phyloP scores from a whole-genome alignment of 768 basidiomycete genomes.

The Crucibulum laeve region DNA sequence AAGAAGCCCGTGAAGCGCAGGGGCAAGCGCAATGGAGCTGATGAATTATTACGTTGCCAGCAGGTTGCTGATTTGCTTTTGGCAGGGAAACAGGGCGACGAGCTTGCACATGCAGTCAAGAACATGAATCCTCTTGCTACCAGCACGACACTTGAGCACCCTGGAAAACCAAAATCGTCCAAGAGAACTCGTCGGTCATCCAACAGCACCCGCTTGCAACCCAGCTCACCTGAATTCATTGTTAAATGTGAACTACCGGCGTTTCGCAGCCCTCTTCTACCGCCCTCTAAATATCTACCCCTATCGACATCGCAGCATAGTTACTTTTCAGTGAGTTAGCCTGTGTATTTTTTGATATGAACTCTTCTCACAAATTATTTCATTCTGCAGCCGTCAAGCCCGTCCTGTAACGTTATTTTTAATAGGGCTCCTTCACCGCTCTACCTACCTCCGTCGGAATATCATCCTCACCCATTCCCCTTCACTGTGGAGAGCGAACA shows the following conservation, averaged over 20 bases:
- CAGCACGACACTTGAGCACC: constrained; percentile 2
- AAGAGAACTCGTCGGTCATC: not conserved
- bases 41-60: constrained; percentile 45
- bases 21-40: constrained; percentile 43
- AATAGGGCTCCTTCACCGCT: not conserved
- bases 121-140: constrained; percentile 15
- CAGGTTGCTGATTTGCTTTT: constrained; percentile 46
- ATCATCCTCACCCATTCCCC: no score
- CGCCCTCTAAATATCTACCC: constrained; percentile 8
- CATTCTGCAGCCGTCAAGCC: no score
- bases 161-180: not conserved
- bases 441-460: not conserved
- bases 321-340: no score
- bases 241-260: constrained; percentile 15
- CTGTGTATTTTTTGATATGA: not conserved
- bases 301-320: no score
- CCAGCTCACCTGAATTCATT: no score
- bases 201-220: not conserved
- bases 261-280: constrained; percentile 25
- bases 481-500: no score
- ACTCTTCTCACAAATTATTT: no score
- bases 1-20: constrained; percentile 45
- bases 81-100: constrained; percentile 44
- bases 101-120: constrained; percentile 40
- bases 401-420: no score